Base-by-base conservation (phyloP, 768 basidiomycete genomes). In the Holtermannia corniformis region DNA sequence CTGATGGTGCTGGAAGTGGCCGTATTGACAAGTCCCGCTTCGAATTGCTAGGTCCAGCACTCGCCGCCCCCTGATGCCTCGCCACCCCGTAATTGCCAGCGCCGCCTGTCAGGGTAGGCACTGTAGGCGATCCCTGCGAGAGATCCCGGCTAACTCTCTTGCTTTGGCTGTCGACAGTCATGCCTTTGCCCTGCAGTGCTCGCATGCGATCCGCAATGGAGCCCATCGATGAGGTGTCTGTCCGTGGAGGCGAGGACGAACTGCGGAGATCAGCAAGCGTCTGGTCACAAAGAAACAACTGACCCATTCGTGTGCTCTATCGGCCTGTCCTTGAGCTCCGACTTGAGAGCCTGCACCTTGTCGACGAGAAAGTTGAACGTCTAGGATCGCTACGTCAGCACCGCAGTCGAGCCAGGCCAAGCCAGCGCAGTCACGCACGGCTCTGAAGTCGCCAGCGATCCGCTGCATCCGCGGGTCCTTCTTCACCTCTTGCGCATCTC, bases 161-260 rank as follows among this genome's bases (percentile, higher is more conserved):
- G 12, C 78, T 62, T 5, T 55, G 72, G 14, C 78, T 74, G 23
- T 78, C 76, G 16, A 82, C 77, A 11, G 78, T 75, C 64, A 91
- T 71, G 1, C 90, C 90, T 44, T 80, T 82, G 54, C 80, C 81
- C 65, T 83, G 79, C 19, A 93, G 73, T 14, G 84, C 81, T 59
- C 79, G 81, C 73, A 90, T 78, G 47, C 90, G 80, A 74, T 89
- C 88, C 22, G 85, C 84, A 54, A 93, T 87, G 47, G 81, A 82
- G 4, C 77, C 81, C n/a, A 81, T 83, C 2, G 78, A 61, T 55
- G 77, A 77, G 49, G 60, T 72, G 41, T 75, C 74, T 14, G 77
- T 37, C 32, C 16, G 7, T 37, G 32, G 10, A 7, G 32, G 32
- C 32, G 32, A 37, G 10, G 7, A 7, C 10, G 32, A 22, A 12